Evolutionary conservation across 108 stramenopile genomes (phyloP).

Genomic region (Poteriospumella lacustris): DNA sequence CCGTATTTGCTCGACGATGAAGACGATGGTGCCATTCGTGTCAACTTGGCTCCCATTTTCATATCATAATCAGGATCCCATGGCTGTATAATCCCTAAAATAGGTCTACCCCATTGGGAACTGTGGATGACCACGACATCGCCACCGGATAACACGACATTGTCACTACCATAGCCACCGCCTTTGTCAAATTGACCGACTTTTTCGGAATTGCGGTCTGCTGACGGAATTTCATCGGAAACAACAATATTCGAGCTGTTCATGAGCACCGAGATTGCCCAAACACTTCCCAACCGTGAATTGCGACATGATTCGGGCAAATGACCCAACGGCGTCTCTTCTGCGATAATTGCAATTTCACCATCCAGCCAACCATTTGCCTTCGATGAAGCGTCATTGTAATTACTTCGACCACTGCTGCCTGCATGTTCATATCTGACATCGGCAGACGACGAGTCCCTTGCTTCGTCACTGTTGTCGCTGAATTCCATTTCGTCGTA

Average conservation of each 20-base stretch:
- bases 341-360: background rate
- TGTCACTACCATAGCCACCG: background rate
- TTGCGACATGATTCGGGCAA: background rate
- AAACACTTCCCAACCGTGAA: constrained; percentile 1
- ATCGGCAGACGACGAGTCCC: background rate
- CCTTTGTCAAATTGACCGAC: background rate
- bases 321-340: background rate
- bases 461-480: background rate
- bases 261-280: background rate
- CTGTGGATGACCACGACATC: background rate
- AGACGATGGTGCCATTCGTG: too few species aligned
- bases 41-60: background rate
- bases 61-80: constrained; percentile 24
- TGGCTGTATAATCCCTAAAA: constrained; percentile 15
- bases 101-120: background rate
- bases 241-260: background rate
- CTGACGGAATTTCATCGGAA: background rate
- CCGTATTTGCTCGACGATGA: too few species aligned
- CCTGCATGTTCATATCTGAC: background rate
- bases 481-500: too few species aligned
- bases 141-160: constrained; percentile 1
- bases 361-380: background rate
- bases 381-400: background rate
- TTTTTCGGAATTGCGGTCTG: background rate
- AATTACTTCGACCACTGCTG: background rate